Conservation (phyloP, 2,329 filamentous ascomycete species). For the Alternaria hordeiaustralica region DNA sequence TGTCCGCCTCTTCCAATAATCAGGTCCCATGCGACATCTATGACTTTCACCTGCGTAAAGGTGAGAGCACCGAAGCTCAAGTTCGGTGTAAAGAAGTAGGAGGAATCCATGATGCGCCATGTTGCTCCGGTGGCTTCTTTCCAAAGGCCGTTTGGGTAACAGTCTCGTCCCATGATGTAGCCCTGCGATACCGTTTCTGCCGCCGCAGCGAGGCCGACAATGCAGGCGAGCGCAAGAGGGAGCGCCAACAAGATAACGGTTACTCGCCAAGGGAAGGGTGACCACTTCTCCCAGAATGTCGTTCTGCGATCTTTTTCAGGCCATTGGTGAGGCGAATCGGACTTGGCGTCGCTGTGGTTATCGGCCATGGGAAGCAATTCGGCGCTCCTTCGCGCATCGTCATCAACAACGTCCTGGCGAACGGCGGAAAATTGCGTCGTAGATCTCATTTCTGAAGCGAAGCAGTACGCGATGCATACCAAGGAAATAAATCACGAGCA, state of each 20-base stretch:
- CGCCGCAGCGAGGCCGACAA: conserved; percentile 34
- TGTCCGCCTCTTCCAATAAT: conserved; percentile 46
- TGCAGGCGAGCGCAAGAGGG: conserved; percentile 31
- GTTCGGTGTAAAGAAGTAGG: conserved; percentile 44
- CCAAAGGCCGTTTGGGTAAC: conserved; percentile 44
- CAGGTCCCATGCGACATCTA: conserved; percentile 50
- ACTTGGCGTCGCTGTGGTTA: background rate
- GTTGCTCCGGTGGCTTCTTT: conserved; percentile 35
- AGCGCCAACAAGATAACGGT: conserved; percentile 24
- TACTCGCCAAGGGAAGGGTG: conserved; percentile 31
- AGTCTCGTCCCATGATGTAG: conserved; percentile 35
- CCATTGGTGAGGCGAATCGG: background rate
- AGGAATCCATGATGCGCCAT: conserved; percentile 45
- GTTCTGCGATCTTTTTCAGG: background rate
- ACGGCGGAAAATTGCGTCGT: conserved; percentile 6
- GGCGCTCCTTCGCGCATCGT: conserved; percentile 6
- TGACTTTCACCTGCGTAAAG: conserved; percentile 47
- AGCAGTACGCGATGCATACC: background rate
- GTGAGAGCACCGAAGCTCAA: conserved; percentile 40
- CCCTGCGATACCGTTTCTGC: conserved; percentile 37
- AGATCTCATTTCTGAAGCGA: background rate
- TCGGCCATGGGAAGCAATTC: conserved; percentile 13
- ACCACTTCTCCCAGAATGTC: conserved; percentile 9
- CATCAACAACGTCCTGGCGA: conserved; percentile 9
- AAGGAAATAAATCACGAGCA: background rate